Evolutionary conservation across 495 filamentous ascomycete genomes (phyloP).

Genomic region (Aspergillus ellipticus): DNA sequence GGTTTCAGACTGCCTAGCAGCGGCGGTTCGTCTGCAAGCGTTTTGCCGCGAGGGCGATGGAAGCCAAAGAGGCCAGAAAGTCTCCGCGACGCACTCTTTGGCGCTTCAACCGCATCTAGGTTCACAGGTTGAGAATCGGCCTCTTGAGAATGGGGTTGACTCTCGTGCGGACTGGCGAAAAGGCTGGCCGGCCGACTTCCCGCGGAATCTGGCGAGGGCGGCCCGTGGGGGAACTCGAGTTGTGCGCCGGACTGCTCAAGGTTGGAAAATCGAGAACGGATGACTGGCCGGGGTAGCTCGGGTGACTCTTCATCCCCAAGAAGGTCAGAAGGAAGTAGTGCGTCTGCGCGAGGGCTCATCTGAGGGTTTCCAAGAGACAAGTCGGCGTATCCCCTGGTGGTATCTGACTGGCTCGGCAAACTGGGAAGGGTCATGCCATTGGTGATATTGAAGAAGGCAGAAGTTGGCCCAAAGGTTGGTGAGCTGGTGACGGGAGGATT

Average conservation of each 20-base stretch:
- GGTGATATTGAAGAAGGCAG: conserved; percentile 58
- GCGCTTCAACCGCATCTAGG: conserved; percentile 39
- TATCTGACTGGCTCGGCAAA: conserved; percentile 37
- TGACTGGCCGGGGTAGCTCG: conserved; percentile 43
- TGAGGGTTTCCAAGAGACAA: conserved; percentile 58
- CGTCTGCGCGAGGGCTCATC: conserved; percentile 77
- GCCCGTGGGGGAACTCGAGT: conserved; percentile 47
- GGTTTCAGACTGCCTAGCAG: conserved; percentile 69
- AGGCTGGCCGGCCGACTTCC: conserved; percentile 57
- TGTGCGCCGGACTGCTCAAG: conserved; percentile 32
- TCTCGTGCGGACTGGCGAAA: conserved; percentile 64
- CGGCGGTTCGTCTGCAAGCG: conserved; percentile 62
- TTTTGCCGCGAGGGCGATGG: conserved; percentile 68
- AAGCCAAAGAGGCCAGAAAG: conserved; percentile 64
- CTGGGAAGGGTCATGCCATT: conserved; percentile 50
- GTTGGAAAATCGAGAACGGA: conserved; percentile 35
- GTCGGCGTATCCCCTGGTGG: conserved; percentile 41
- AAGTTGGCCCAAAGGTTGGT: conserved; percentile 42
- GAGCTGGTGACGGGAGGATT: conserved; percentile 46
- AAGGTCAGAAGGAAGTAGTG: conserved; percentile 75
- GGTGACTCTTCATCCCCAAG: conserved; percentile 72
- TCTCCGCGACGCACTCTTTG: conserved; percentile 49
- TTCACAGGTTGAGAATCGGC: conserved; percentile 27
- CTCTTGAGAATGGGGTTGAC: conserved; percentile 50
- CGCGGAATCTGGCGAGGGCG: conserved; percentile 70